phyloP scores from a whole-genome alignment of 1,284 basidiomycete genomes.

The Austroboletus rostrupii region DNA sequence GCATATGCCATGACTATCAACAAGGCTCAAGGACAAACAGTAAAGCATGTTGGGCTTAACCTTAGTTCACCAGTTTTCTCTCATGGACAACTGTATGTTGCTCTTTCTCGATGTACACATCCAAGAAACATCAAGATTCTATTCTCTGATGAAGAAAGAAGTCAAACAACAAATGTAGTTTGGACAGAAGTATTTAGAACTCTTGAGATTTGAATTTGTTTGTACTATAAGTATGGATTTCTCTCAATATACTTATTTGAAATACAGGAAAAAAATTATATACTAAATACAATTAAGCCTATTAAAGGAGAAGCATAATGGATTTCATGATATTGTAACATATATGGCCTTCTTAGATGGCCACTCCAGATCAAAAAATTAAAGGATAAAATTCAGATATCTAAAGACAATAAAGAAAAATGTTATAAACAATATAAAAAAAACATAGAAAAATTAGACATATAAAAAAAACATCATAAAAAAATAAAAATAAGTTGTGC shows the following conservation, averaged over 20 bases:
- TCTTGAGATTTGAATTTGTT: background rate
- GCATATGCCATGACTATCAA: constrained; percentile 39
- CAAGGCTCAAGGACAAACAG: constrained; percentile 31
- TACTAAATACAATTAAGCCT: background rate
- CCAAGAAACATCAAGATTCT: background rate
- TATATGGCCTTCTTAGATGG: no score
- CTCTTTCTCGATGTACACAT: background rate
- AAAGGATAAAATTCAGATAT: no score
- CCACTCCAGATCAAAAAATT: no score
- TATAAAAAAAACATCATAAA: no score
- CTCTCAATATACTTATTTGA: no score
- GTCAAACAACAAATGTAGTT: background rate
- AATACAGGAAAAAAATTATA: background rate
- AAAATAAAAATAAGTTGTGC: no score
- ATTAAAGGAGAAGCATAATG: no score
- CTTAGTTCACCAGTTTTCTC: background rate
- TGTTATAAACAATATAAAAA: no score
- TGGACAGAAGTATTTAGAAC: background rate
- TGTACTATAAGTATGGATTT: background rate
- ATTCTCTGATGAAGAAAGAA: background rate
- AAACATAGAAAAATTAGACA: no score
- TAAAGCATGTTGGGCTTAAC: background rate
- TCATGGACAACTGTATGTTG: background rate
- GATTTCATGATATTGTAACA: no score
- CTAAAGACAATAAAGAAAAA: no score